Percentiles rank a stretch among this genome's conserved stretches.
Conservation (phyloP, 176 grass and related monocot genomes). For the Triticum monococcum region DNA sequence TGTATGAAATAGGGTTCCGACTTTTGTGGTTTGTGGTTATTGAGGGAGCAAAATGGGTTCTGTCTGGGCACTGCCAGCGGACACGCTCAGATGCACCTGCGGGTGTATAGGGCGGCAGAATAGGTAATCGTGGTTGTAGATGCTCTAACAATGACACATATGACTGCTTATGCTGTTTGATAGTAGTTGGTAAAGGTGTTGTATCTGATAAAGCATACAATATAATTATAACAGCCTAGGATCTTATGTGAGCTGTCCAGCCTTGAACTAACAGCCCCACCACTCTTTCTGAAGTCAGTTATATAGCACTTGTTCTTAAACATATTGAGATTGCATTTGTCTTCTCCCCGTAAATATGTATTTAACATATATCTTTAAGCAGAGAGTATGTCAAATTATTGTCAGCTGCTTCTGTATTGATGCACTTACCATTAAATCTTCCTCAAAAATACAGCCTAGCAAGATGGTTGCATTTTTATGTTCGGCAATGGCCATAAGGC, state of each 20-base stretch:
- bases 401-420: background rate
- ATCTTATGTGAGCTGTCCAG: background rate
- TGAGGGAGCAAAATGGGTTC: too few species aligned
- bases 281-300: background rate
- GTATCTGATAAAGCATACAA: slow-evolving; percentile 6
- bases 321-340: background rate
- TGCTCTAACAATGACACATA: too few species aligned
- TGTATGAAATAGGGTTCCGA: too few species aligned
- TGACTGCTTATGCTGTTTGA: background rate
- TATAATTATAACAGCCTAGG: background rate
- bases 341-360: slow-evolving; percentile 2
- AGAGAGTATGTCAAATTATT: background rate
- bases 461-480: too few species aligned
- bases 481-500: background rate
- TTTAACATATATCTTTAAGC: background rate
- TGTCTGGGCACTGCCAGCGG: too few species aligned
- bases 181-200: background rate
- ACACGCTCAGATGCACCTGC: too few species aligned
- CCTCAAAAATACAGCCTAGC: background rate
- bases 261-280: background rate
- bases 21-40: too few species aligned
- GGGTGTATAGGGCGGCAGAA: too few species aligned
- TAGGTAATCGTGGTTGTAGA: too few species aligned
- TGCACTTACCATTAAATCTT: background rate
- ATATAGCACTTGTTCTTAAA: slow-evolving; percentile 3